Evolutionary conservation across 2,329 filamentous ascomycete genomes (phyloP).

Genomic region (Orbilia ellipsospora): DNA sequence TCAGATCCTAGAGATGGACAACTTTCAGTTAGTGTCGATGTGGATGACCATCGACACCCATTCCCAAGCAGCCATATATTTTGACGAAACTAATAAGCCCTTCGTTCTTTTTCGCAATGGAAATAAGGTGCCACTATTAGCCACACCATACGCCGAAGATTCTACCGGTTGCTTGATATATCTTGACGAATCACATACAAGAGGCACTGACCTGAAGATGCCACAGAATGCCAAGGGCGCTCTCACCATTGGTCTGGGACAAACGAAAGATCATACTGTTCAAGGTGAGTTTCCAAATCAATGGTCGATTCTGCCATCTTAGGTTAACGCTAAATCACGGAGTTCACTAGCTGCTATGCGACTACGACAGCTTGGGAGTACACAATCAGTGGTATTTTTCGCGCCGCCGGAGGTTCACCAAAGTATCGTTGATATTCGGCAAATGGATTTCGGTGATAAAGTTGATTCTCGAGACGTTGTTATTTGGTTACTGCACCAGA

Average conservation of each 20-base stretch:
- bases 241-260: constrained; percentile 72
- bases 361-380: constrained; percentile 75
- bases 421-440: constrained; percentile 64
- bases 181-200: constrained; percentile 76
- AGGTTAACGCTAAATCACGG: neutral
- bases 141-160: constrained; percentile 69
- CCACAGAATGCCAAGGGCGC: constrained; percentile 71
- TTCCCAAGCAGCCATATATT: constrained; percentile 68
- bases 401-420: constrained; percentile 69
- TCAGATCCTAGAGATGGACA: constrained; percentile 72
- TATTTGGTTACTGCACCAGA: constrained; percentile 73
- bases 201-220: constrained; percentile 75
- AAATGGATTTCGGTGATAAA: constrained; percentile 11
- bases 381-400: constrained; percentile 71
- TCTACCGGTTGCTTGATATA: constrained; percentile 73
- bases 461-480: constrained; percentile 68
- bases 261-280: constrained; percentile 76
- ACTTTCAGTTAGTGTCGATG: constrained; percentile 65
- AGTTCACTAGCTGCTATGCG: constrained; percentile 66
- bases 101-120: constrained; percentile 64
- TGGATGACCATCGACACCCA: constrained; percentile 67
- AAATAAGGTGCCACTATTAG: constrained; percentile 65
- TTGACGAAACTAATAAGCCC: constrained; percentile 65
- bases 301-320: neutral
- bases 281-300: constrained; percentile 68